Conservation (phyloP, 306 rosid species). For the Quercus agrifolia region DNA sequence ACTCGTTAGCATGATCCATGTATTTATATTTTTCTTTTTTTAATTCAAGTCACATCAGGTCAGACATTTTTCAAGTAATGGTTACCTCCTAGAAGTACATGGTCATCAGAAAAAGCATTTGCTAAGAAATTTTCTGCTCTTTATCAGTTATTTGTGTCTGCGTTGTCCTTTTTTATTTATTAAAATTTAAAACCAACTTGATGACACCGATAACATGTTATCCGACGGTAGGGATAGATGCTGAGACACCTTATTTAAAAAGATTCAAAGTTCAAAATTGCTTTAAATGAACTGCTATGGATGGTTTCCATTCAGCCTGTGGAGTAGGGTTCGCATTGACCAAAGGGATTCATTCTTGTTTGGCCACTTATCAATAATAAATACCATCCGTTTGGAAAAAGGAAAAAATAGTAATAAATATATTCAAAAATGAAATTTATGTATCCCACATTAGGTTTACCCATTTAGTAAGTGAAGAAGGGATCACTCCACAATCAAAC, state of each 20-base stretch:
- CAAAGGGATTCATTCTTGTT: neutral
- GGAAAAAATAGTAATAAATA: neutral
- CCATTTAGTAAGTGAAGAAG: neutral
- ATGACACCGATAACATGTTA: neutral
- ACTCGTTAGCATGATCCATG: too few species aligned
- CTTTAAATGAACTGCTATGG: neutral
- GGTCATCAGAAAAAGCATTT: neutral
- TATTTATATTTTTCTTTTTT: neutral
- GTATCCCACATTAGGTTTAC: neutral
- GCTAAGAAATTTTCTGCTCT: neutral
- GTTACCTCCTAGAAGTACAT: neutral
- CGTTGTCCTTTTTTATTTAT: neutral
- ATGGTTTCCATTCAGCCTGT: neutral
- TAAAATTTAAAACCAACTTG: neutral
- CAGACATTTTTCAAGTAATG: neutral
- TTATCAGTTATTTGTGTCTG: neutral
- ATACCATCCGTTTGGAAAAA: neutral
- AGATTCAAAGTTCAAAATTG: neutral
- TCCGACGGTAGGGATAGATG: neutral
- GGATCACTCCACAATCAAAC: neutral
- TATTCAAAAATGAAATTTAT: neutral
- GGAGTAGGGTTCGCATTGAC: neutral
- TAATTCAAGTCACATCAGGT: neutral
- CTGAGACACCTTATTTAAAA: neutral
- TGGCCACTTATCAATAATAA: neutral